Base-by-base conservation (phyloP, 2,329 filamentous ascomycete genomes). In the Diatrype stigma region DNA sequence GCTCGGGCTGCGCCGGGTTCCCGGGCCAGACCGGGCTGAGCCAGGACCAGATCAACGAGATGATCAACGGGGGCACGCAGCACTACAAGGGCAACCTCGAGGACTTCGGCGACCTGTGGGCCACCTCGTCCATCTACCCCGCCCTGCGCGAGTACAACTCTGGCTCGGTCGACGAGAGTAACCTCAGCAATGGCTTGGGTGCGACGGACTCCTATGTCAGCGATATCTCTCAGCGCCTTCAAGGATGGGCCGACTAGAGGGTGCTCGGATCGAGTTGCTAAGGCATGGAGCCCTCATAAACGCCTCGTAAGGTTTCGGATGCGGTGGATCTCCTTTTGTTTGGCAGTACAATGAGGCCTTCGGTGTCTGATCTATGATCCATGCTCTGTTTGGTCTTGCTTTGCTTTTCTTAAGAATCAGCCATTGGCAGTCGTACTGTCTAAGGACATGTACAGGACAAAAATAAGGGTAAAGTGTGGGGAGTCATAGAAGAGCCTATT, bases 121-220 rank as follows among this genome's bases (percentile, higher is more conserved):
- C 56, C 19, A 58, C 60, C 47, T 55, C 65, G 17, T 60, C 58
- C 54, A 67, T 71, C 59, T 73, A 73, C 60, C 64, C 66, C 51
- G 70, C 70, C 6, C 61, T 71, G 22, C 66, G 70, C 46, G 63
- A 63, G 45, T 73, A 72, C 60, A 73, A 73, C 63, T 72, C 70
- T 6, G 71, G 71, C 38, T 61, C 57, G 28, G 64, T 71, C 46
- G 62, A 71, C 58, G 38, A 54, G 21, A 51, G 55, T 49, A 56
- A 74, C 57, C 62, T 73, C 28, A 70, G 67, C 54, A 60, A 69
- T 42, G 65, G 61, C 34, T 51, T 49, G n/a, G 68, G 69, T 21
- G 70, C 69, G 21, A 71, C 70, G 17, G 40, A 56, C 44, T 57
- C 54, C 59, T 73, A 72, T 57, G 70, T 73, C 56, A 69, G 66